phyloP scores from a whole-genome alignment of 2,329 filamentous ascomycete species.

The Xylaria polymorpha region DNA sequence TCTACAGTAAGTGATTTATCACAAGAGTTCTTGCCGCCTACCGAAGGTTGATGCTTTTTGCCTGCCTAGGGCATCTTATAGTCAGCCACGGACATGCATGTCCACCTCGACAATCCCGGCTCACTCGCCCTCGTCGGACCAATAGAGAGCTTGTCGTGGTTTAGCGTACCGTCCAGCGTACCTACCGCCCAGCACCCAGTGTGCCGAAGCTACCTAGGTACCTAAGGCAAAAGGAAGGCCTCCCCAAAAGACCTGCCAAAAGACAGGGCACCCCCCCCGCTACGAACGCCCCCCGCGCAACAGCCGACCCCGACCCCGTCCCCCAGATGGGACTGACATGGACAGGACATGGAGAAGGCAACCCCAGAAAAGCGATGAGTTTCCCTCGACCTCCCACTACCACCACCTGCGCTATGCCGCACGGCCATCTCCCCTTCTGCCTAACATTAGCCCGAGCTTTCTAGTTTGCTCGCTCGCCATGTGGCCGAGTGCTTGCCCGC shows the following conservation, averaged over 20 bases:
- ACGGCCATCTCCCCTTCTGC: slow-evolving; percentile 46
- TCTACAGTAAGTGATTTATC: too few relatives aligned
- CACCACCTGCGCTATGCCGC: slow-evolving; percentile 9
- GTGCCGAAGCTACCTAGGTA: too few relatives aligned
- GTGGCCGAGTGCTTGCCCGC: slow-evolving; percentile 42
- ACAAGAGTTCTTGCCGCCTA: too few relatives aligned
- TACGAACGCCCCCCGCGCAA: slow-evolving; percentile 13
- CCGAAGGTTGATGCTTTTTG: neutral
- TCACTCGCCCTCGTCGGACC: neutral
- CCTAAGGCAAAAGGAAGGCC: too few relatives aligned
- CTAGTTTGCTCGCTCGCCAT: slow-evolving; percentile 46
- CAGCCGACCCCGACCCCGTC: slow-evolving; percentile 20
- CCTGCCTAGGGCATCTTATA: slow-evolving; percentile 6
- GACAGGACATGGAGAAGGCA: slow-evolving; percentile 4
- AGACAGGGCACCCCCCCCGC: neutral
- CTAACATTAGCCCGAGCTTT: slow-evolving; percentile 60
- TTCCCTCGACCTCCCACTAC: slow-evolving; percentile 9
- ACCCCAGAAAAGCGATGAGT: slow-evolving; percentile 28
- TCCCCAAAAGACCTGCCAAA: neutral
- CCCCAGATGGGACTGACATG: slow-evolving; percentile 19
- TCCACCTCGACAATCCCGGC: slow-evolving; percentile 2
- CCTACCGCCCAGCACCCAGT: neutral
- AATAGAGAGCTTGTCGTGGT: neutral
- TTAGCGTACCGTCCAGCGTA: neutral
- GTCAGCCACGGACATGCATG: neutral